Evolutionary conservation across 2,329 filamentous ascomycete species (phyloP), one percentile per base, ranked within the genome.

Genomic region (Phialophora verrucosa): DNA sequence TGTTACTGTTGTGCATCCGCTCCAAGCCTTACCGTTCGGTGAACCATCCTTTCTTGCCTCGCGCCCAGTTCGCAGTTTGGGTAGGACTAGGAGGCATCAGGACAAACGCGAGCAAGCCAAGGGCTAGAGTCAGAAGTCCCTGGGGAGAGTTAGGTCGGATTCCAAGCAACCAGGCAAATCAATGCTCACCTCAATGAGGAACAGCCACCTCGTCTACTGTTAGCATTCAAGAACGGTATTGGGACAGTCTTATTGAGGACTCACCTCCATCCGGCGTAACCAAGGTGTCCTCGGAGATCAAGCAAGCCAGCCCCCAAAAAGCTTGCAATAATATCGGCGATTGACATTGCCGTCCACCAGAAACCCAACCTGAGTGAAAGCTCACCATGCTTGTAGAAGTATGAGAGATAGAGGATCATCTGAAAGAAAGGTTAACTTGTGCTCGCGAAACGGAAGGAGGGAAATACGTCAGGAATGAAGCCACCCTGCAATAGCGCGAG

Each of bases 11-110:
- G 31, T 50, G 10, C n/a, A 11, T 6, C 17, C 8, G 20, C 12
- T 23, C 55, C 17, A 0, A n/a, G 31, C 12, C 49, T 47, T n/a
- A 69, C 67, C 83, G 80, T 53, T 88, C 84, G 2, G 73, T 84
- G 74, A 89, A 90, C 84, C 86, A 90, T 0, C 87, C 87, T 61
- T 84, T 83, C 11, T 85, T 85, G 1, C 68, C 63, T 11, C 85
- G 82, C 71, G 85, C 85, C 83, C 84, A 86, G 54, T 80, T 83
- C 50, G 79, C 80, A 0, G 86, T 88, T 65, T 81, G 79, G 0
- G 73, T 75, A 1, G 76, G 76, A 1, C 72, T 69, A 0, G 76
- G 74, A 0, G 80, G 76, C 67, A 84, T 76, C 23, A 82, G 78
- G 20, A 82, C 74, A 62, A 76, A 83, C 1, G 79, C 77, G 20